phyloP scores from a whole-genome alignment of 208 protist genomes.

The Lotmaria passim region DNA sequence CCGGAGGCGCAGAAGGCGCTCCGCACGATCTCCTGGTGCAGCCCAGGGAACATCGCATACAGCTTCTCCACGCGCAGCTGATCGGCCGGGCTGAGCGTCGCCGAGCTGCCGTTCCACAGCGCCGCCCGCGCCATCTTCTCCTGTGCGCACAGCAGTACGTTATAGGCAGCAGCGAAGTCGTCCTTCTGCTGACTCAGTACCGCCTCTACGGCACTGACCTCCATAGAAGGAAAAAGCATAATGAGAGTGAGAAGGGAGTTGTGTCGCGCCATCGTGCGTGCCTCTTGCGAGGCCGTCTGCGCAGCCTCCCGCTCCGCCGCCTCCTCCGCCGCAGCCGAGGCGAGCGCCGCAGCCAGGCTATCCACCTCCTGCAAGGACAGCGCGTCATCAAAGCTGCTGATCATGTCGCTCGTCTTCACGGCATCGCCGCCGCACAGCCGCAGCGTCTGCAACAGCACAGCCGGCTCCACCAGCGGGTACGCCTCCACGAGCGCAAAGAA shows the following conservation, averaged over 20 bases:
- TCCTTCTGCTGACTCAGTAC: slow-evolving; percentile 44
- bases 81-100: slow-evolving; percentile 45
- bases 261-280: slow-evolving; percentile 23
- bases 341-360: slow-evolving; percentile 45
- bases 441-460: slow-evolving; percentile 61
- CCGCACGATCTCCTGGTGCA: slow-evolving; percentile 56
- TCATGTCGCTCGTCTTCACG: slow-evolving; percentile 36
- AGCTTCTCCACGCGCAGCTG: slow-evolving; percentile 55
- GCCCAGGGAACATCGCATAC: slow-evolving; percentile 53
- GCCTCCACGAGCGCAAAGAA: slow-evolving; percentile 61
- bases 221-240: slow-evolving; percentile 64
- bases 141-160: slow-evolving; percentile 57
- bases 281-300: slow-evolving; percentile 16
- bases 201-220: slow-evolving; percentile 53
- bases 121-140: slow-evolving; percentile 45
- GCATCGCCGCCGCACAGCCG: slow-evolving; percentile 52
- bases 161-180: slow-evolving; percentile 70
- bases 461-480: slow-evolving; percentile 54
- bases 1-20: slow-evolving; percentile 47
- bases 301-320: slow-evolving; percentile 36
- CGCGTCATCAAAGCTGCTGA: slow-evolving; percentile 31
- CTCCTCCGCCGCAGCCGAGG: slow-evolving; percentile 53
- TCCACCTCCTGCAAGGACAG: slow-evolving; percentile 2
- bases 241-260: slow-evolving; percentile 72
- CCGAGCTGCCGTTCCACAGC: slow-evolving; percentile 44